Percentiles rank a stretch among this genome's conserved stretches.
Conservation (phyloP, 768 basidiomycete genomes). For the Rhodotorula babjevae region DNA sequence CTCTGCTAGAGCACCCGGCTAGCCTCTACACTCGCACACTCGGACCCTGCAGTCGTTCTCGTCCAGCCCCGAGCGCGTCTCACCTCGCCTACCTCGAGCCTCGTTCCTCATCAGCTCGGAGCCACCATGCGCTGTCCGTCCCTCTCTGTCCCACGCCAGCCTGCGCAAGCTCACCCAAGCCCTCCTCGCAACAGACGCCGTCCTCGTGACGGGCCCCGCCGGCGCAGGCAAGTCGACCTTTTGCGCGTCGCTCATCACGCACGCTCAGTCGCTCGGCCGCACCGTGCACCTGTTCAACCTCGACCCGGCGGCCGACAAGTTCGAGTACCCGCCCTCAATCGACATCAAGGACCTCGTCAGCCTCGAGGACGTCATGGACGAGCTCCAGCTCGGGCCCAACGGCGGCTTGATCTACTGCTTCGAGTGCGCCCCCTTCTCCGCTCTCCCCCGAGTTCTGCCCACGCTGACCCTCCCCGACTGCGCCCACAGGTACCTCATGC, state of each 20-base stretch:
- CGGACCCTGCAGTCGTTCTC: no score
- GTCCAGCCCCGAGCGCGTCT: no score
- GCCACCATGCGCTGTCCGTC: conserved; percentile 16
- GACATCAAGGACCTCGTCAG: conserved; percentile 91
- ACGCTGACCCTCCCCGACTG: neutral
- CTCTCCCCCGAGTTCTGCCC: neutral
- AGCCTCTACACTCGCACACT: no score
- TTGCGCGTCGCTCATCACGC: conserved; percentile 77
- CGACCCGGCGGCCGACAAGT: conserved; percentile 89
- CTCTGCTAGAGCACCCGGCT: no score
- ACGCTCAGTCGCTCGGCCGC: conserved; percentile 73
- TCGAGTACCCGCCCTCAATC: conserved; percentile 85
- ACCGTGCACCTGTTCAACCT: conserved; percentile 91
- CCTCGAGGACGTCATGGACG: conserved; percentile 90
- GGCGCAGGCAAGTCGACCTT: conserved; percentile 98
- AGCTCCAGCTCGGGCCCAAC: conserved; percentile 91
- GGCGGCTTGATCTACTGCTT: conserved; percentile 97
- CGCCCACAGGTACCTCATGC: conserved; percentile 71
- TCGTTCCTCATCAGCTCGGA: neutral
- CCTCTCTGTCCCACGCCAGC: no score
- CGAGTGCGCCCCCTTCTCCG: conserved; percentile 64
- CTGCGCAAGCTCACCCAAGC: neutral
- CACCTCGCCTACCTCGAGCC: neutral
- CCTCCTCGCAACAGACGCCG: conserved; percentile 19
- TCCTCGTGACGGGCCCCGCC: conserved; percentile 67